Evolutionary conservation across 2,329 filamentous ascomycete species (phyloP).

Genomic region (Diaporthe sp.): DNA sequence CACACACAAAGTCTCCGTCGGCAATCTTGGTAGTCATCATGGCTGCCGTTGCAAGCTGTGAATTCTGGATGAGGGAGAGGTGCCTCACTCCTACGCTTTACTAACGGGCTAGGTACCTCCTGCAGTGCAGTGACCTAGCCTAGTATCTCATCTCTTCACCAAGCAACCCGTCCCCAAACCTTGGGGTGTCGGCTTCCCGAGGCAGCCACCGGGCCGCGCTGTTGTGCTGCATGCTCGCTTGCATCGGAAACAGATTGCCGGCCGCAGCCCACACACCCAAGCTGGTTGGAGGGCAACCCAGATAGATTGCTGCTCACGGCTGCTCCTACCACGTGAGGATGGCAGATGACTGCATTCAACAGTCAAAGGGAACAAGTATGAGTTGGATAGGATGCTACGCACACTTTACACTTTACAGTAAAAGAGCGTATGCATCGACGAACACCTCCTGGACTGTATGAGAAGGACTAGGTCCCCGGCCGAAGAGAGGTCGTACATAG

Average conservation of each 20-base stretch:
- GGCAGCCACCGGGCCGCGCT: slow-evolving; percentile 15
- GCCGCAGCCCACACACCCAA: not conserved
- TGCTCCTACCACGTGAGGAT: not conserved
- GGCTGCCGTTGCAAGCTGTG: not conserved
- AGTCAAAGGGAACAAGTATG: not conserved
- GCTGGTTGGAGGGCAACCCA: not conserved
- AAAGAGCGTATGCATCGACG: not conserved
- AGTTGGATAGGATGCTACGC: not conserved
- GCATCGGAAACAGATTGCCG: slow-evolving; percentile 6
- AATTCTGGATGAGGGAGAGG: too few species aligned
- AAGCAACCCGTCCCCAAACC: slow-evolving; percentile 10
- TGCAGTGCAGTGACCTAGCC: not conserved
- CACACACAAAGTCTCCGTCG: slow-evolving; percentile 14
- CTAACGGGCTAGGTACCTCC: not conserved
- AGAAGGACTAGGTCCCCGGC: not conserved
- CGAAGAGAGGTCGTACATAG: not conserved
- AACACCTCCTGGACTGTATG: not conserved
- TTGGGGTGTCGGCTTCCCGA: slow-evolving; percentile 29
- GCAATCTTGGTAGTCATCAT: not conserved
- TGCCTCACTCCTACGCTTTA: not conserved
- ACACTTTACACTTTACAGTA: too few species aligned
- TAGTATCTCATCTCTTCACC: not conserved
- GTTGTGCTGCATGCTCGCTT: slow-evolving; percentile 7
- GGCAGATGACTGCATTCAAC: not conserved
- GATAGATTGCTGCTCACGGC: not conserved